Base-by-base conservation (phyloP, 257 asterid genomes). In the Ilex asprella region DNA sequence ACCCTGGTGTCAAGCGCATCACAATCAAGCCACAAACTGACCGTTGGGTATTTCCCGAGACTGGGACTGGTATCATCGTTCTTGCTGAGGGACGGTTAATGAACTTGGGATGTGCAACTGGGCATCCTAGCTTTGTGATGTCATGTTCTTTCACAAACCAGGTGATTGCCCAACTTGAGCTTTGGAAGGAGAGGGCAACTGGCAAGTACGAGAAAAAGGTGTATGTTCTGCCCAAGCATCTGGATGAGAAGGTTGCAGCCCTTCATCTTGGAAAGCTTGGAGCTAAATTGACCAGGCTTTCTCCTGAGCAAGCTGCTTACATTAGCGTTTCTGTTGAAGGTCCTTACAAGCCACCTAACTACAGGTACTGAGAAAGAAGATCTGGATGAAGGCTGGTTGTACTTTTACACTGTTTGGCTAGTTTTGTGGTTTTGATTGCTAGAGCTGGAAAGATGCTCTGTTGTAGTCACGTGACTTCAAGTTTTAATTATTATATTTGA, bases 71-170 rank as follows among this genome's bases (percentile, higher is more conserved):
- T 29, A 64, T 64, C 32, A 64, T 64, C 15, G 54, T 64, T 29
- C 58, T 64, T 14, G 62, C 61, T 12, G 68, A 64, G 43, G 68
- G 68, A 5, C 53, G 62, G 6, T 15, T 62, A 35, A 62, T 62
- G 67, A 62, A 62, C 30, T 53, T 62, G 16, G 67, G 59, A 0
- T 55, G 62, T 39, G 69, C 62, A 15, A 64, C 69, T 3, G 69
- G 69, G 43, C 69, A 64, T 29, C 62, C 69, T 39, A 64, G 69
- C 46, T 64, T 64, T 55, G 69, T 64, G 54, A 64, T 64, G 69
- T 54, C 55, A n/a, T 55, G 62, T 43, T 64, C 69, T 16, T 64
- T 64, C 55, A 64, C 69, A 15, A 64, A 64, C 54, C 69, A 64
- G 16, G 69, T 55, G 55, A 64, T 64, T 53, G 44, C 62, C 10